Conservation (phyloP, 805 yeast species). For the Sugiyamaella mastotermitis region DNA sequence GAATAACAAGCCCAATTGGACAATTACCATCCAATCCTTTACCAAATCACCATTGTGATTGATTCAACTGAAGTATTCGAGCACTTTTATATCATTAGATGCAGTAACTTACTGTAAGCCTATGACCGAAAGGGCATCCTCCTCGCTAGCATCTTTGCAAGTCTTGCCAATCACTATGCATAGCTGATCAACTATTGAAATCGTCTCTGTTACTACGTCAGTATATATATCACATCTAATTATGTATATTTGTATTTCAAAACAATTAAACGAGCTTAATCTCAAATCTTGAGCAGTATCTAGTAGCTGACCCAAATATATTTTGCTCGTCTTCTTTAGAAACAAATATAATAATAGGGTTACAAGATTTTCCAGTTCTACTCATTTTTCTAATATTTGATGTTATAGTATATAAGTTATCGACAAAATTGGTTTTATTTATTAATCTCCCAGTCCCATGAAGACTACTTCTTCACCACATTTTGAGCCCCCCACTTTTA, state of each 20-base stretch:
- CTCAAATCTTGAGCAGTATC: conserved; percentile 11
- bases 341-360: conserved; percentile 11
- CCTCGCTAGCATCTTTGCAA: conserved; percentile 36
- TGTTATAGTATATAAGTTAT: too few relatives aligned
- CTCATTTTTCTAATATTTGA: too few relatives aligned
- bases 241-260: conserved; percentile 8
- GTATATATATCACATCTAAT: conserved; percentile 18
- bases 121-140: conserved; percentile 38
- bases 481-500: too few relatives aligned
- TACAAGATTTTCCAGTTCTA: too few relatives aligned
- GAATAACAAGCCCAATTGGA: conserved; percentile 47
- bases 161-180: conserved; percentile 44
- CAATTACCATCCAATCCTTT: conserved; percentile 48
- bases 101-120: conserved; percentile 44
- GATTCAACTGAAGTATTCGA: conserved; percentile 44
- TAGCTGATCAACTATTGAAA: conserved; percentile 33
- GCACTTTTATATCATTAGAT: conserved; percentile 48
- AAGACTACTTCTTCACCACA: too few relatives aligned
- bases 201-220: conserved; percentile 33
- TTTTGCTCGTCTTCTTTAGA: conserved; percentile 9
- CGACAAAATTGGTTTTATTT: too few relatives aligned
- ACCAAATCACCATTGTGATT: conserved; percentile 47
- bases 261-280: conserved; percentile 3
- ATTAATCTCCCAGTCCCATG: too few relatives aligned
- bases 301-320: conserved; percentile 10